Evolutionary conservation across 169 alveolate genomes (phyloP).

Genomic region (Hepatocystis sp.): DNA sequence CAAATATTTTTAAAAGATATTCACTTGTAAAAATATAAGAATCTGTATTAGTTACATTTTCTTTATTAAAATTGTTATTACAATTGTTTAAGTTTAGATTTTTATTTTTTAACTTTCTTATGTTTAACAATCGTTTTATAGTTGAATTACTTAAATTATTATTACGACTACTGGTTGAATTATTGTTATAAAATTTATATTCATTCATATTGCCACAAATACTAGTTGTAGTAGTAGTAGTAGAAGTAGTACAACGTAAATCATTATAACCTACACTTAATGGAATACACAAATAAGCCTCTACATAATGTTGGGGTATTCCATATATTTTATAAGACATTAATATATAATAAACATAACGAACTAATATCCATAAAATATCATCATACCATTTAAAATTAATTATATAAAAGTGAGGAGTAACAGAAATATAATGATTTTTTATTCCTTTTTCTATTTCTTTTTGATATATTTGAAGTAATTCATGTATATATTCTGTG

Average conservation of each 20-base stretch:
- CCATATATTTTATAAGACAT: constrained; percentile 58
- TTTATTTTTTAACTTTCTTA: constrained; percentile 20
- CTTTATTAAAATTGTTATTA: background rate
- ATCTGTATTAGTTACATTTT: constrained; percentile 10
- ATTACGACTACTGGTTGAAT: constrained; percentile 8
- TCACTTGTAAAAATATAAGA: constrained; percentile 44
- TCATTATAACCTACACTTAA: constrained; percentile 59
- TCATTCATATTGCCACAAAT: too few relatives aligned
- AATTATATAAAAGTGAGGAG: constrained; percentile 74
- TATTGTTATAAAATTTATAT: too few relatives aligned
- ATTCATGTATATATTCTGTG: constrained; percentile 54
- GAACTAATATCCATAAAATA: constrained; percentile 58
- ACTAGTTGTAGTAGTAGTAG: too few relatives aligned
- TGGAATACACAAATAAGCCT: constrained; percentile 68
- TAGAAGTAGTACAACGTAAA: too few relatives aligned
- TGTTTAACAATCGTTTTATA: constrained; percentile 66
- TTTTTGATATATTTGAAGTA: constrained; percentile 13
- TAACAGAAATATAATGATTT: constrained; percentile 67
- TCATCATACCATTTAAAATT: constrained; percentile 76
- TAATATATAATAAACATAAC: constrained; percentile 59
- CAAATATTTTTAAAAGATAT: constrained; percentile 67
- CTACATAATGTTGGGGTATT: constrained; percentile 39
- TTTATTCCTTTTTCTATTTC: constrained; percentile 52
- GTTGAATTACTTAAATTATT: constrained; percentile 45
- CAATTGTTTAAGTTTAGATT: background rate